Evolutionary conservation across 176 grass and related monocot genomes (phyloP), one percentile per base, ranked within the genome.

Genomic region (Oropetium thomaeum): DNA sequence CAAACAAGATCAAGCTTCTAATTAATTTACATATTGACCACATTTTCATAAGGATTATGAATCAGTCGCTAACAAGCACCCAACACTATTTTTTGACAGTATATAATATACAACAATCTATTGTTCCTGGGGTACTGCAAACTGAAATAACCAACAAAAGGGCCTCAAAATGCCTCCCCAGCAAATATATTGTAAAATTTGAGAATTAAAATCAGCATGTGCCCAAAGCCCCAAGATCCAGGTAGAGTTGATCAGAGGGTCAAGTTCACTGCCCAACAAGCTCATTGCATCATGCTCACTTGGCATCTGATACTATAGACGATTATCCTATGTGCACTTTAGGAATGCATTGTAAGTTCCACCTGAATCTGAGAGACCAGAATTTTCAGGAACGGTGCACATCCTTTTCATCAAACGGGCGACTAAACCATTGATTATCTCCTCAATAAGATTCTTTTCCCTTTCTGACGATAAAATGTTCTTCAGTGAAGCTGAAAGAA

Each of bases 401-500:
- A 98, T 98, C 86, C 89, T 89, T 87, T 90, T 98, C 58, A 93
- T 89, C 71, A 98, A 77, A 65, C 84, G 89, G 70, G 79, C 23
- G 32, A 93, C 81, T 35, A 98, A 86, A 74, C 88, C 84, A 91
- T 94, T 82, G 2, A 85, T 82, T 58, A 88, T 87, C 73, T 94
- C 95, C 86, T 91, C 91, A 84, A 89, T 49, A 58, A 85, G 38
- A 53, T 92, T 86, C 16, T 23, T 81, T 35, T 94, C 81, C 67
- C 76, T 82, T 89, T 90, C 78, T 30, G 72, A 89, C 45, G 69
- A 77, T 44, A 92, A n/a, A 83, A 98, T 58, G 71, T 86, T 94
- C 81, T 86, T 98, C 64, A 98, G n/a, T 79, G 82, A 89, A 65
- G 88, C 95, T 98, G 88, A 69, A 74, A 75, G 30, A 41, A 78